Base-by-base conservation (phyloP, 306 rosid genomes). In the Ochetophila trinervis region DNA sequence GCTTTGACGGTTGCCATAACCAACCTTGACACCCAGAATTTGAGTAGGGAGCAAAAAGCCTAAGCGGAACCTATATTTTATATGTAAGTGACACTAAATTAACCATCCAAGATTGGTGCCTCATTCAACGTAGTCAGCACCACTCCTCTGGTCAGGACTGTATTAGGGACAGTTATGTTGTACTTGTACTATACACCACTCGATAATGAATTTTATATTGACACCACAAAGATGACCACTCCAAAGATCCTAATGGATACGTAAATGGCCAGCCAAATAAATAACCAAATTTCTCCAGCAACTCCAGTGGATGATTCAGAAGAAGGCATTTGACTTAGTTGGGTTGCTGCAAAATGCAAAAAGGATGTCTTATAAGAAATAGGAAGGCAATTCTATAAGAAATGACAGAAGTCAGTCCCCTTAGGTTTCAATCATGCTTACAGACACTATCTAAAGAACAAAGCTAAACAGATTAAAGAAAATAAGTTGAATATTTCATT, bases 331-430 rank as follows among this genome's bases (percentile, higher is more conserved):
- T 10, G 70, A 71, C 60, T 72, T 73, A 88, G 67, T 83, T 78
- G 54, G 71, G 73, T 54, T 83, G 91, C 87, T 82, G 89, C 80
- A 74, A 49, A 66, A 79, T 27, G 59, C 34, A 70, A 64, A 64
- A 66, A 20, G 59, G 37, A 64, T 49, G 62, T 59, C 54, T 66
- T 62, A 53, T 59, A 47, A 77, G 47, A 53, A 10, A 63, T 59
- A 62, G 64, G 44, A 12, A 60, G 71, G 32, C 1, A 35, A 35
- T 80, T 64, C 24, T 36, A 57, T 15, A 34, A 62, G 20, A 53
- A 16, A 20, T 60, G 57, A 11, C 21, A 45, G 42, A 52, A 57
- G 47, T 44, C 53, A 35, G 55, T 44, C 16, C 55, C 49, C 16
- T 17, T 19, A 42, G 21, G 27, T 17, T 30, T 47, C 34, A 65